These are phyloP conservation scores for Spencermartinsiella europaea DNA, from an alignment of 805 yeast species.

Conservation along the genomic window DNA sequence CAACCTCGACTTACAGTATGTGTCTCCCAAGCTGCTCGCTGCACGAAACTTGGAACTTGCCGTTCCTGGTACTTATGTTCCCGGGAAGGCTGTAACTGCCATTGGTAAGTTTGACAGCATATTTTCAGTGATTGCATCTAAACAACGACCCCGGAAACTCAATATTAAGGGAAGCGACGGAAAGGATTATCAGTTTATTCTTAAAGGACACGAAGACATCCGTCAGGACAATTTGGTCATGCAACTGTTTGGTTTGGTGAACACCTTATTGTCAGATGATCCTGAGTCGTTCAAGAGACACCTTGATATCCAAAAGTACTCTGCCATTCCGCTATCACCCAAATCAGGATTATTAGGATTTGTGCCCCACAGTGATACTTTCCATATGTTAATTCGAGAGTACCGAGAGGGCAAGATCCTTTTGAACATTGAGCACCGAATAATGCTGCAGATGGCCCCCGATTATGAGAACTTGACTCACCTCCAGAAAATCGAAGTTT, in stretches of 20 bases:
- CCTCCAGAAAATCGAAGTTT: conserved; percentile 91
- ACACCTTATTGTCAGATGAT: conserved; percentile 80
- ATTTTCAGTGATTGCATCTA: conserved; percentile 82
- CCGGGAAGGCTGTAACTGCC: conserved; percentile 72
- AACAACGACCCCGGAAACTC: conserved; percentile 89
- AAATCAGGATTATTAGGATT: conserved; percentile 94
- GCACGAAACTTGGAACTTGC: conserved; percentile 81
- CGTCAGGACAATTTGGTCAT: conserved; percentile 96
- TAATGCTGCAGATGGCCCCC: conserved; percentile 97
- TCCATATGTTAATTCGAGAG: conserved; percentile 87
- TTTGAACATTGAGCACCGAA: conserved; percentile 87
- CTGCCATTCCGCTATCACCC: conserved; percentile 95
- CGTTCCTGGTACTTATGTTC: conserved; percentile 87
- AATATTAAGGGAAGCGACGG: conserved; percentile 87
- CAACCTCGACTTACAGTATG: conserved; percentile 83
- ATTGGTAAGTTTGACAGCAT: conserved; percentile 77
- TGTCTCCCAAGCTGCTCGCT: conserved; percentile 80
- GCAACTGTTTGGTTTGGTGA: conserved; percentile 95
- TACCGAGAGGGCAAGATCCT: conserved; percentile 88
- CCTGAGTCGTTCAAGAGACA: conserved; percentile 96
- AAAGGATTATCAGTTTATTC: conserved; percentile 69
- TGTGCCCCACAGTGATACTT: conserved; percentile 97
- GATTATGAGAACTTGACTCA: conserved; percentile 86
- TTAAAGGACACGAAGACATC: conserved; percentile 97
- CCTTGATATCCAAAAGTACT: conserved; percentile 82